Evolutionary conservation across 208 protist species (phyloP).

Genomic region (Wallacemonas rigidus): DNA sequence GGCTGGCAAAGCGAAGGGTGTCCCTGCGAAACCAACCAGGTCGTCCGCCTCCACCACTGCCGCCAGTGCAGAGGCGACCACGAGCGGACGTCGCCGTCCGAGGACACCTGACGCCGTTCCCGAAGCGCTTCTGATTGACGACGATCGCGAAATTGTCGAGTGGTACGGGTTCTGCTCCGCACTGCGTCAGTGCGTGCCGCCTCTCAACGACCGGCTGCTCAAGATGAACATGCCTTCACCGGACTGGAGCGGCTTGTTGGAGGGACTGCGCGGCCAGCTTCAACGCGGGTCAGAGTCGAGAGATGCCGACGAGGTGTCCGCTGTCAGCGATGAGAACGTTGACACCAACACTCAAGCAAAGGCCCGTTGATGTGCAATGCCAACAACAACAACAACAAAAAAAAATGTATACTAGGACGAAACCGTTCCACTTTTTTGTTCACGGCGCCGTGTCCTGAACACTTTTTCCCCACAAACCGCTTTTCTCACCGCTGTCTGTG

Average conservation of each 20-base stretch:
- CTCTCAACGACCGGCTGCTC: conserved; percentile 13
- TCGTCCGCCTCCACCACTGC: background rate
- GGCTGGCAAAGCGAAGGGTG: background rate
- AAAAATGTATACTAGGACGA: too few relatives aligned
- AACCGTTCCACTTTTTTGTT: too few relatives aligned
- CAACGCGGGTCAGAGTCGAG: background rate
- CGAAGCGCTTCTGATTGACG: conserved; percentile 24
- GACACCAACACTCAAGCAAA: background rate
- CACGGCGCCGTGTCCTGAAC: too few relatives aligned
- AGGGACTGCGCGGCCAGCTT: conserved; percentile 9
- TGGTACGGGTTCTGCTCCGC: conserved; percentile 69
- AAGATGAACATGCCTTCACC: conserved; percentile 15
- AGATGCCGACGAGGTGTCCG: background rate
- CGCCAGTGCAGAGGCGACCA: background rate
- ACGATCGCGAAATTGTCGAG: conserved; percentile 62
- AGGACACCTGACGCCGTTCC: conserved; percentile 15
- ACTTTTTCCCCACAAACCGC: too few relatives aligned
- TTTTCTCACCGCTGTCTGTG: too few relatives aligned
- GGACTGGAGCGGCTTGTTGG: conserved; percentile 12
- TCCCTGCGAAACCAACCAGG: background rate
- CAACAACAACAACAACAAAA: too few relatives aligned
- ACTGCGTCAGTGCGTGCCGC: conserved; percentile 41
- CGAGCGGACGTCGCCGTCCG: background rate
- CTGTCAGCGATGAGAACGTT: background rate
- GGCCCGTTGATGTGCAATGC: too few relatives aligned